These are phyloP conservation scores for Microcyclospora pomicola DNA, from an alignment of 2,329 filamentous ascomycete genomes.

Conservation along the genomic window DNA sequence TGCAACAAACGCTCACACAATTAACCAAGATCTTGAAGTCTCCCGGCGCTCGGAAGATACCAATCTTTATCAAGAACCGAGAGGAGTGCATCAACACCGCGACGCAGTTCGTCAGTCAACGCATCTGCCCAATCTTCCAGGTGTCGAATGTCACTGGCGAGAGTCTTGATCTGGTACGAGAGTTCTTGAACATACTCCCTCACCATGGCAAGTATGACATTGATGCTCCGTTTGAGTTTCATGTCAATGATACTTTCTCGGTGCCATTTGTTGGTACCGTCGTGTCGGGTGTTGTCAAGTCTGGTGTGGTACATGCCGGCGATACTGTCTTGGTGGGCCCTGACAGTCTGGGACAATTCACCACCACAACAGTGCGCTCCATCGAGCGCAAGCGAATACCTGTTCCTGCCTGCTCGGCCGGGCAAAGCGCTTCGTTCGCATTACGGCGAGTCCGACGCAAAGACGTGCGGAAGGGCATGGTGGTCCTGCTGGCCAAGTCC, in stretches of 20 bases:
- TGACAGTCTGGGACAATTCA: constrained; percentile 81
- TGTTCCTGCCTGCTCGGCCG: constrained; percentile 76
- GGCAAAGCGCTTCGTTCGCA: constrained; percentile 85
- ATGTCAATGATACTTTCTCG: constrained; percentile 94
- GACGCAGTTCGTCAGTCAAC: constrained; percentile 85
- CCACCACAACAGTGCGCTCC: constrained; percentile 70
- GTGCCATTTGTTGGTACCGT: constrained; percentile 96
- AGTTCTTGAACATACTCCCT: constrained; percentile 87
- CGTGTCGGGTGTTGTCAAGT: constrained; percentile 82
- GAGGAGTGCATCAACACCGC: constrained; percentile 92
- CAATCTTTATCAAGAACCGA: constrained; percentile 82
- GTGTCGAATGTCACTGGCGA: constrained; percentile 95
- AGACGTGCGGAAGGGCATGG: constrained; percentile 96
- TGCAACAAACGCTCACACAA: constrained; percentile 85
- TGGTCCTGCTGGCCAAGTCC: constrained; percentile 65
- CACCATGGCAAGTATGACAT: constrained; percentile 88
- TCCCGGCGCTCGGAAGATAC: constrained; percentile 85
- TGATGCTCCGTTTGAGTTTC: constrained; percentile 80
- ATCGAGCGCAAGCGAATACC: constrained; percentile 90
- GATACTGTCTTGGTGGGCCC: constrained; percentile 81
- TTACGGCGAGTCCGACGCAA: constrained; percentile 75
- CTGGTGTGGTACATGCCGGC: constrained; percentile 71
- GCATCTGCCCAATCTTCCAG: constrained; percentile 94
- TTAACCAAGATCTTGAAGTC: constrained; percentile 88
- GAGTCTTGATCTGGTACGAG: constrained; percentile 76